These are phyloP conservation scores for Eucalyptus pauciflora DNA, from an alignment of 345 rosid species.

Conservation along the genomic window DNA sequence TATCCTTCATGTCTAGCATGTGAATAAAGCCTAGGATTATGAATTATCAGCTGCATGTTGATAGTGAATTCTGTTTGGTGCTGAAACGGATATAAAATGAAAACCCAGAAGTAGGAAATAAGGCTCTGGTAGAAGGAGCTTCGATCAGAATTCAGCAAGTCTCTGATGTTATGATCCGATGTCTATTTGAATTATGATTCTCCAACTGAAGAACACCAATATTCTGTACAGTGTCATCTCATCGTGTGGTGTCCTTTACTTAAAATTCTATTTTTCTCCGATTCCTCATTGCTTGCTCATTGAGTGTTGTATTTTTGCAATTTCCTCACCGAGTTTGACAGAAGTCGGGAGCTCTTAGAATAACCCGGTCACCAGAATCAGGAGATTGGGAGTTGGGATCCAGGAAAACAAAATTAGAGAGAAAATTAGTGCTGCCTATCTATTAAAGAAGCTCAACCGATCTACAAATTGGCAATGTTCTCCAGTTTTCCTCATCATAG, in stretches of 20 bases:
- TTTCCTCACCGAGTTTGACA: not conserved
- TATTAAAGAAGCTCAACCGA: not conserved
- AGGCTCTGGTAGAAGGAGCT: not conserved
- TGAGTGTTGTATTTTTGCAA: not conserved
- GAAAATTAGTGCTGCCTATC: not conserved
- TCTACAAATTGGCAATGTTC: not conserved
- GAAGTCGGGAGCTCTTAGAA: not conserved
- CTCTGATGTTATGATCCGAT: not conserved
- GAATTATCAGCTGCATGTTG: not conserved
- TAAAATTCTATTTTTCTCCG: not conserved
- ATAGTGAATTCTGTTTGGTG: not conserved
- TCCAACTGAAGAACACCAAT: not conserved
- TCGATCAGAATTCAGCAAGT: not conserved
- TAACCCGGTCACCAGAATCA: too few relatives aligned
- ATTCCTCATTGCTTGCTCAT: not conserved
- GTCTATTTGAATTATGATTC: not conserved
- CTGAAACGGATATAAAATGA: not conserved
- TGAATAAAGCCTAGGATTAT: not conserved
- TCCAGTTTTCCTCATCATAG: not conserved
- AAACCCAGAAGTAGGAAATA: not conserved
- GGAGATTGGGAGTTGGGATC: not conserved
- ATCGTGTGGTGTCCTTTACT: not conserved
- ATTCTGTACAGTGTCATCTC: not conserved
- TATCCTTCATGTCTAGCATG: not conserved
- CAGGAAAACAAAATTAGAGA: not conserved